Evolutionary conservation across 2,329 filamentous ascomycete genomes (phyloP), one percentile per base, ranked within the genome.

Genomic region (Penicillium polonicum): DNA sequence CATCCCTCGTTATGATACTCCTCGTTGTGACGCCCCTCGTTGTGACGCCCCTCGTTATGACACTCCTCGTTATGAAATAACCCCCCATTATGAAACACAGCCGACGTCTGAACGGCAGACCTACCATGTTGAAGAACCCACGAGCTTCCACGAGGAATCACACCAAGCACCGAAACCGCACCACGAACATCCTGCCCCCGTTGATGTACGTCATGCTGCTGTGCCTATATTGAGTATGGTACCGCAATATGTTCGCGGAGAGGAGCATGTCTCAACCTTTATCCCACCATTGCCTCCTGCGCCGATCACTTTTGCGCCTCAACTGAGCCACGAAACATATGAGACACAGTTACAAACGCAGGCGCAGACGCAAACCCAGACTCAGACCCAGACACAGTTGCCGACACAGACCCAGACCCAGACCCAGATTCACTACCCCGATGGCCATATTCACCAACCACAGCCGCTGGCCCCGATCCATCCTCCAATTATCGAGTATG

Each of bases 161-260:
- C 53, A 54, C 35, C 46, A 61, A 25, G 23, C 41, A n/a, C 54
- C 52, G 5, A 23, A 53, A 35, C 35, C 35, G 36, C 49, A 23
- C 9, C 49, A 38, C 4, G 39, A 48, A 4, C 50, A 48, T 12
- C 17, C 9, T 31, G 31, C 27, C 10, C 21, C 39, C 8, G n/a
- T 13, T 38, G 9, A 48, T 39, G 45, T 45, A 12, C 46, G 36
- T 12, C 35, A 59, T 23, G 36, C 35, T 9, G 35, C 39, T 4
- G 56, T 61, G 19, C 68, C 68, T 29, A 46, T 72, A 6, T 46
- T 70, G 27, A 78, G 75, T 52, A 69, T 65, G 42, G 77, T 79
- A 7, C 77, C 78, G 19, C 74, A 76, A 53, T 79, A 78, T 64
- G 77, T 79, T 19, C 72, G 71, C 39, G 77, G 77, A 33, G 77